Conservation (phyloP, 192 early-diverging fungal species). For the Rhizoclosmatium globosum region DNA sequence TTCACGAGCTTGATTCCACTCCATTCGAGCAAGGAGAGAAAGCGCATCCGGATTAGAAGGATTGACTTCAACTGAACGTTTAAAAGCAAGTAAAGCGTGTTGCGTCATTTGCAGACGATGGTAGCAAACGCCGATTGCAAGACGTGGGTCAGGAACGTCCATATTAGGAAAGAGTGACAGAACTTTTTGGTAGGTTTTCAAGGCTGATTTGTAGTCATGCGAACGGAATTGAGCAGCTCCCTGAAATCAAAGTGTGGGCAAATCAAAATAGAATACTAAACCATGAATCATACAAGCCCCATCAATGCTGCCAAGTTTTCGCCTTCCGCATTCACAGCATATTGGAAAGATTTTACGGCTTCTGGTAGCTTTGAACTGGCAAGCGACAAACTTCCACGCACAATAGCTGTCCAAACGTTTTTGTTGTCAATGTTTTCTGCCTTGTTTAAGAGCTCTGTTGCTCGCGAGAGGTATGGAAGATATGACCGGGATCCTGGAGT, state of each 20-base stretch:
- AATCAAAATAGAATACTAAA: background rate
- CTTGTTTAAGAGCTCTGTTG: conserved; percentile 78
- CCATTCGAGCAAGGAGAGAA: conserved; percentile 77
- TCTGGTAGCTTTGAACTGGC: conserved; percentile 62
- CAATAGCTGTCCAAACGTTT: conserved; percentile 75
- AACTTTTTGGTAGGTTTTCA: conserved; percentile 80
- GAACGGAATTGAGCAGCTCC: conserved; percentile 68
- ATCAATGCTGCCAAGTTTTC: conserved; percentile 61
- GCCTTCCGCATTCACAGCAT: conserved; percentile 51
- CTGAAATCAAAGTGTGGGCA: conserved; percentile 17
- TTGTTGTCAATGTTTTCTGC: conserved; percentile 76
- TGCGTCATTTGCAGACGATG: conserved; percentile 71
- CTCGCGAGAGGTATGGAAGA: conserved; percentile 45
- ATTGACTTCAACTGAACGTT: conserved; percentile 73
- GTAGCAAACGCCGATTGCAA: conserved; percentile 90
- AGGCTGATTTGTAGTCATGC: conserved; percentile 72
- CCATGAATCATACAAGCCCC: conserved; percentile 59
- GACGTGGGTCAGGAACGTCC: conserved; percentile 69
- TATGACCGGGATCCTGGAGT: background rate
- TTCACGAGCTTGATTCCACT: conserved; percentile 73
- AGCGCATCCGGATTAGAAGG: conserved; percentile 73
- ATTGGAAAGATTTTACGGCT: conserved; percentile 59
- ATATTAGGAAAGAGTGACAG: conserved; percentile 62
- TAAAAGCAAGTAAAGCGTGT: conserved; percentile 76
- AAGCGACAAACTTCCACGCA: conserved; percentile 70